These are phyloP conservation scores for Phytomonas sp. DNA, from an alignment of 208 protist species.

Conservation along the genomic window DNA sequence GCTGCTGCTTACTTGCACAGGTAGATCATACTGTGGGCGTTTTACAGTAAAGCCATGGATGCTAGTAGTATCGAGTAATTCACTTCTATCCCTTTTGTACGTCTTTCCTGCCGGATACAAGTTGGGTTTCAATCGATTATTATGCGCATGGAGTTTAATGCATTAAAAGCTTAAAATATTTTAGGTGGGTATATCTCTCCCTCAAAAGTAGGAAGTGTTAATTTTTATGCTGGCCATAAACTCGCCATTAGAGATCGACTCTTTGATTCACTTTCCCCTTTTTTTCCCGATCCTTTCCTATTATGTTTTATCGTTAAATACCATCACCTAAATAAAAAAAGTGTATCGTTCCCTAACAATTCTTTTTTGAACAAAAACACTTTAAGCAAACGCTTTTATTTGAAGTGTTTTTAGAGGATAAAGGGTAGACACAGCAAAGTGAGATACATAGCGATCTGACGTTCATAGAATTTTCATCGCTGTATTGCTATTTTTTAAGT, in stretches of 20 bases:
- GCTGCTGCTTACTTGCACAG: background rate
- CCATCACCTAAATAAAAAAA: background rate
- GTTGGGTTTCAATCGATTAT: background rate
- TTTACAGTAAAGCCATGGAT: background rate
- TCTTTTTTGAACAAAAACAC: conserved; percentile 5
- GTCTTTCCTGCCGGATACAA: conserved; percentile 3
- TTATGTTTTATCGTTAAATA: background rate
- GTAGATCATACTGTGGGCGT: background rate
- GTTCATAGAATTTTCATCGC: background rate
- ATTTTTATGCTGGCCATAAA: background rate
- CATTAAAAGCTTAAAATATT: background rate
- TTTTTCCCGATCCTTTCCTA: conserved; percentile 6
- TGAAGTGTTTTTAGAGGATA: conserved; percentile 2
- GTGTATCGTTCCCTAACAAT: conserved; percentile 5
- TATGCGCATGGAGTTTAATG: background rate
- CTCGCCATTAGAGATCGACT: background rate
- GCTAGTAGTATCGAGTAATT: background rate
- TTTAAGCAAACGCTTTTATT: conserved; percentile 5
- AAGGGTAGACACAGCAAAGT: background rate
- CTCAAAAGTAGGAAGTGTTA: background rate
- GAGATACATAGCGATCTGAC: background rate
- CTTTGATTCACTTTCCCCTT: background rate
- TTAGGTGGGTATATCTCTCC: background rate
- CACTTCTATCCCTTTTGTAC: background rate
- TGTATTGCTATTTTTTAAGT: background rate